These are phyloP conservation scores for Zygosaccharomyces pseudorouxii DNA, from an alignment of 805 yeast genomes.

Conservation along the genomic window DNA sequence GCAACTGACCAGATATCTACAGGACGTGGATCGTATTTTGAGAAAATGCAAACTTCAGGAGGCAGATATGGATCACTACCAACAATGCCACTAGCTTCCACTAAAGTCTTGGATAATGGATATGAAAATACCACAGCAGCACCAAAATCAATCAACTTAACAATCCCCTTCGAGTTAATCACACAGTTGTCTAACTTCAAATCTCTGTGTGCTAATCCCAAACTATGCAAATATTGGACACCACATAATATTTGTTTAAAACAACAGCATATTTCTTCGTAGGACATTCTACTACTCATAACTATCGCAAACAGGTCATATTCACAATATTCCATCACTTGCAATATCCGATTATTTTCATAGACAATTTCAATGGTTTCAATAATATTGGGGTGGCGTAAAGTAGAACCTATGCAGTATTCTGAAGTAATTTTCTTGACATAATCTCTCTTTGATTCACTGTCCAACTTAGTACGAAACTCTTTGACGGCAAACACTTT, in stretches of 20 bases:
- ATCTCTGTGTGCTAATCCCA: slow-evolving; percentile 90
- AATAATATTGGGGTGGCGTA: slow-evolving; percentile 84
- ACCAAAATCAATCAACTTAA: slow-evolving; percentile 89
- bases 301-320: slow-evolving; percentile 90
- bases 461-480: slow-evolving; percentile 68
- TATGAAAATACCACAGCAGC: slow-evolving; percentile 87
- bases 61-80: slow-evolving; percentile 89
- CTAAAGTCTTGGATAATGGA: slow-evolving; percentile 68
- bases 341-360: slow-evolving; percentile 80
- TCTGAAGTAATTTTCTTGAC: slow-evolving; percentile 91
- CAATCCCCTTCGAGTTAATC: slow-evolving; percentile 73
- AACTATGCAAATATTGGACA: slow-evolving; percentile 69
- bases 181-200: slow-evolving; percentile 91
- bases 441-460: slow-evolving; percentile 78
- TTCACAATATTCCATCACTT: slow-evolving; percentile 93
- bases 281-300: slow-evolving; percentile 84
- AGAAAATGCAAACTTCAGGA: slow-evolving; percentile 83
- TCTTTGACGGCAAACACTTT: slow-evolving; percentile 89
- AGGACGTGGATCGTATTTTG: slow-evolving; percentile 84
- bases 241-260: slow-evolving; percentile 83
- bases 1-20: slow-evolving; percentile 94
- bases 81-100: slow-evolving; percentile 78
- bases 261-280: slow-evolving; percentile 79
- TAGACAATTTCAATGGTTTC: slow-evolving; percentile 89
- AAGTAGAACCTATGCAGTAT: slow-evolving; percentile 87